Conservation (phyloP, 768 basidiomycete genomes). For the Coprinopsis strossmayeri region DNA sequence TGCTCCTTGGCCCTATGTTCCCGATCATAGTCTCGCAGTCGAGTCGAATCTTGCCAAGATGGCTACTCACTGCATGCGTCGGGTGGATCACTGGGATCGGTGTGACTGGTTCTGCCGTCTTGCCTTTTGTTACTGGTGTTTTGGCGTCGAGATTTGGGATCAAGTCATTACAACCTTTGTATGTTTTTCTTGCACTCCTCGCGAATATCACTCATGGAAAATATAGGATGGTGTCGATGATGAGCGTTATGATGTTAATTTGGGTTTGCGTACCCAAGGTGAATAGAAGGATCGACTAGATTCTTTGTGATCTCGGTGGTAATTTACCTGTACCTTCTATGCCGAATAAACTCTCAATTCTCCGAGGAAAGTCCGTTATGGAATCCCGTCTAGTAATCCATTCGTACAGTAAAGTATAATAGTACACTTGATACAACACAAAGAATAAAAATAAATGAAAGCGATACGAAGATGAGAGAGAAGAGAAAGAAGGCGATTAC, state of each 20-base stretch:
- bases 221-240: conserved; percentile 4
- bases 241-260: not conserved
- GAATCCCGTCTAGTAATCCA: conserved; percentile 3
- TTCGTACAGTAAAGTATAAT: conserved; percentile 9
- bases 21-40: conserved; percentile 70
- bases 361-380: not conserved
- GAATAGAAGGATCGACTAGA: conserved; percentile 4
- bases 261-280: conserved; percentile 5
- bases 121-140: conserved; percentile 71
- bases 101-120: conserved; percentile 61
- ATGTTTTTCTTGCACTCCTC: conserved; percentile 17
- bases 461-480: conserved; percentile 7
- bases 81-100: conserved; percentile 68
- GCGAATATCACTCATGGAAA: not conserved
- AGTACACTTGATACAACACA: conserved; percentile 8
- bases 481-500: conserved; percentile 6
- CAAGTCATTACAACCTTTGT: conserved; percentile 57
- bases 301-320: not conserved
- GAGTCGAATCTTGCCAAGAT: conserved; percentile 60
- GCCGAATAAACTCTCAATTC: too few species aligned
- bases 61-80: conserved; percentile 60
- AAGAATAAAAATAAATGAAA: conserved; percentile 1
- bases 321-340: too few species aligned
- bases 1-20: conserved; percentile 70
- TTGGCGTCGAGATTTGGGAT: conserved; percentile 61